Evolutionary conservation across 495 filamentous ascomycete species (phyloP), one percentile per base, ranked within the genome.

Genomic region (Trichocladium antarcticum): DNA sequence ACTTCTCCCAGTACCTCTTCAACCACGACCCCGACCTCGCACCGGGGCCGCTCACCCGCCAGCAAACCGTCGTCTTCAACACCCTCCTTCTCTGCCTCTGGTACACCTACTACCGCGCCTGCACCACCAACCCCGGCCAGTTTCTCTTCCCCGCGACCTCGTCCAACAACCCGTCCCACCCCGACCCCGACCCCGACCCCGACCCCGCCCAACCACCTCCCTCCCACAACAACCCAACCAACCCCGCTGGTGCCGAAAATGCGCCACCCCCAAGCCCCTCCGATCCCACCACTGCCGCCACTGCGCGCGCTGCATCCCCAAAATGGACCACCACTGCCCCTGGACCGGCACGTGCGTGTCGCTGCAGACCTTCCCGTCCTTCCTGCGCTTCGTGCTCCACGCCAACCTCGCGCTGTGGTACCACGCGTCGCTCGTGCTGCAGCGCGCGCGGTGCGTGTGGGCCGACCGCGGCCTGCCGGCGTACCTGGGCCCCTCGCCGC

Each of bases 261-360:
- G 92, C 61, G 70, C 81, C 39, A 77, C 80, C 11, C 78, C 75
- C 15, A 97, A 97, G 57, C 87, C 93, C 9, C 85, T 85, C 6
- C 74, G 92, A 42, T 78, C 88, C 35, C 93, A 98, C 69, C 92
- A 98, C 70, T 98, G 92, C 72, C 84, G 83, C 55, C 79, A 76
- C 40, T 98, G 92, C 68, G 72, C 74, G 57, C 82, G 84, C 78
- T 98, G 92, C 66, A 82, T 97, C 50, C 85, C 89, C 1, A 89
- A 86, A 62, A 97, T 98, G 93, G 92, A 98, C 71, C 92, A 98
- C 66, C 92, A 98, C 68, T 98, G 92, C 60, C 89, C 92, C 0
- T 98, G 92, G 92, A 96, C 89, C 1, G 68, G 71, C 37, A 96
- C 93, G 63, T 98, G 92, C 67, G 87, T 97, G 37, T 95, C 89